A percentile compares a stretch with the other conserved stretches of the same genome.
These are phyloP conservation scores for Pilatotrama ljubarskyi DNA, from an alignment of 768 basidiomycete species.

Conservation along the genomic window DNA sequence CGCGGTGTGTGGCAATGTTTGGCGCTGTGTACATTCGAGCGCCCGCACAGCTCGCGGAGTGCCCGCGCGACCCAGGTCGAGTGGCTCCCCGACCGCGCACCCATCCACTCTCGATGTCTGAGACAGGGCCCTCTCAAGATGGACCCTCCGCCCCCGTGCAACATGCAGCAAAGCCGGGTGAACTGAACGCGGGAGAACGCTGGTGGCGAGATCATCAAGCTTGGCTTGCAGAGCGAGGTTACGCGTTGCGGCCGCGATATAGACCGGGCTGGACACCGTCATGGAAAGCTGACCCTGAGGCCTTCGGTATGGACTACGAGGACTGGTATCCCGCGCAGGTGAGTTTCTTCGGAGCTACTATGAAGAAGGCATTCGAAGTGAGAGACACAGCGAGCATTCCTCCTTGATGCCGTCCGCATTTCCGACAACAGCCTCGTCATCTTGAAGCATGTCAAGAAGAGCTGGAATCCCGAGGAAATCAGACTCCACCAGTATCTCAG, in stretches of 20 bases:
- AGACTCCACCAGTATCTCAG: conserved; percentile 29
- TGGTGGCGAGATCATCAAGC: conserved; percentile 15
- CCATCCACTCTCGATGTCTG: too few species aligned
- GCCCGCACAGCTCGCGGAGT: too few species aligned
- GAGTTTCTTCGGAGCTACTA: too few species aligned
- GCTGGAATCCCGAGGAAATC: conserved; percentile 26
- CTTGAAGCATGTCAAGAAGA: conserved; percentile 21
- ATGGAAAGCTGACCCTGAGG: conserved; percentile 12
- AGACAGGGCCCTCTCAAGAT: too few species aligned
- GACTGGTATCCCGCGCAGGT: neutral
- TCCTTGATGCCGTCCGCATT: conserved; percentile 26
- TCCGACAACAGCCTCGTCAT: conserved; percentile 24
- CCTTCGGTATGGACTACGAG: neutral
- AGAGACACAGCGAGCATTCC: neutral
- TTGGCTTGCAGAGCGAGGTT: conserved; percentile 24
- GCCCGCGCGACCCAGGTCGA: too few species aligned
- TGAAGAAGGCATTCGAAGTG: too few species aligned
- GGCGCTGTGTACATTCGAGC: too few species aligned
- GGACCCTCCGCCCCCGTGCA: too few species aligned
- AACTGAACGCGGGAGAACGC: too few species aligned
- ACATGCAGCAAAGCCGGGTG: too few species aligned
- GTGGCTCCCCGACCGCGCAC: too few species aligned
- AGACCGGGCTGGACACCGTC: conserved; percentile 29
- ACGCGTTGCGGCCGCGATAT: conserved; percentile 27
- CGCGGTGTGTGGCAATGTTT: too few species aligned